phyloP scores from a whole-genome alignment of 352 stramenopile species.

The Pythium insidiosum region DNA sequence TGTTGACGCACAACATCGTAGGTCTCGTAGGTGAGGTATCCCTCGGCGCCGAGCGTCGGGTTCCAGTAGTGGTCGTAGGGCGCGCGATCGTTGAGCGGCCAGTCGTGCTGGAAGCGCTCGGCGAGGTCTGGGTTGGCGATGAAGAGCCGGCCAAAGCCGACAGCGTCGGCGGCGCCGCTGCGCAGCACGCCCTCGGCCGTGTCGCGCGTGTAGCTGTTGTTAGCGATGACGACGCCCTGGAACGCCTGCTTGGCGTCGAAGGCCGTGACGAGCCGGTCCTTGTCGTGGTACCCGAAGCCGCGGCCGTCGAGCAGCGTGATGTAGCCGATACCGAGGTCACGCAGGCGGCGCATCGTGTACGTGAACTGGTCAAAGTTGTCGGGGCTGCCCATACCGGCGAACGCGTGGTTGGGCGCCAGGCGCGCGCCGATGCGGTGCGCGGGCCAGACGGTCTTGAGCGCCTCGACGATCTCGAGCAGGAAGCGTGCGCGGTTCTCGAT shows the following conservation, averaged over 20 bases:
- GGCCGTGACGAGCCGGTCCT: constrained; percentile 16
- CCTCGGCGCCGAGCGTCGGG: background rate
- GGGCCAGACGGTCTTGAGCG: constrained; percentile 8
- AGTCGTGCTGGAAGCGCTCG: constrained; percentile 16
- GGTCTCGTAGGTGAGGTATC: background rate
- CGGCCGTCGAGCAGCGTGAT: constrained; percentile 40
- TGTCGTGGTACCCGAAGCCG: constrained; percentile 36
- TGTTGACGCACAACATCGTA: too few species aligned
- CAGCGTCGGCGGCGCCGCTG: constrained; percentile 14
- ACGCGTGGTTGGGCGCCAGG: constrained; percentile 23
- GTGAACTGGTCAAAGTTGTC: constrained; percentile 30
- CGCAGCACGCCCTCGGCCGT: constrained; percentile 13
- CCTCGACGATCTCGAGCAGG: too few species aligned
- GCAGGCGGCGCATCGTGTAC: constrained; percentile 22
- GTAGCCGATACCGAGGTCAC: constrained; percentile 27
- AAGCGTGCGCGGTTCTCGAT: too few species aligned
- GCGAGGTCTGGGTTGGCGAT: constrained; percentile 38
- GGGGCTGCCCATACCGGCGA: constrained; percentile 24
- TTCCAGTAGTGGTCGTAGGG: background rate
- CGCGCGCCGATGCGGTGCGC: constrained; percentile 7
- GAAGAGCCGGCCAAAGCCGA: constrained; percentile 25
- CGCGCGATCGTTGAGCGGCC: constrained; percentile 19
- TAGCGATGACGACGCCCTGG: constrained; percentile 27
- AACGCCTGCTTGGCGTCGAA: constrained; percentile 22
- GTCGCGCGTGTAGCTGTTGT: constrained; percentile 22